Evolutionary conservation across 2,329 filamentous ascomycete species (phyloP).

Genomic region (Xylariaceae sp.): DNA sequence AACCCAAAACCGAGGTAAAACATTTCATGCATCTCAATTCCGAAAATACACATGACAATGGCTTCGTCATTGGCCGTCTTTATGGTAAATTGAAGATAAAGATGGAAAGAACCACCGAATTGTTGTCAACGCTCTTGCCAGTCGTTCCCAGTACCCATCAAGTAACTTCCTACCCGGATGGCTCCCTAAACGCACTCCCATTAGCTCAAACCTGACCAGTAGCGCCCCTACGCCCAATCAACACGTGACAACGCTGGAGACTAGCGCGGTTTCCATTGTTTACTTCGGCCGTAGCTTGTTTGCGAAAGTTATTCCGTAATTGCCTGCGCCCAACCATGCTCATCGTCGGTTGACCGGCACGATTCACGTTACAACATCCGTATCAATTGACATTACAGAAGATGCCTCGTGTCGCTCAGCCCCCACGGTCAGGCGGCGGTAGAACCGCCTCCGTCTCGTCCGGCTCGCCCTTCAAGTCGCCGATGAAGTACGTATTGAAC

Average conservation of each 20-base stretch:
- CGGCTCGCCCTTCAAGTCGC: slow-evolving; percentile 52
- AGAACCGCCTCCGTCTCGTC: slow-evolving; percentile 45
- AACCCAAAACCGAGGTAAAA: too few species aligned
- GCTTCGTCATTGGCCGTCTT: too few species aligned
- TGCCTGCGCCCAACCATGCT: slow-evolving; percentile 16
- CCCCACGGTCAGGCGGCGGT: slow-evolving; percentile 44
- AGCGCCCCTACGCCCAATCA: neutral
- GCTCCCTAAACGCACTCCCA: too few species aligned
- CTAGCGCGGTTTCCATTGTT: slow-evolving; percentile 16
- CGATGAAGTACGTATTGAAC: slow-evolving; percentile 46
- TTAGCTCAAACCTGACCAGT: too few species aligned
- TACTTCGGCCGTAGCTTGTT: neutral
- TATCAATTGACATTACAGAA: slow-evolving; percentile 5
- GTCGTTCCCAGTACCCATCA: too few species aligned
- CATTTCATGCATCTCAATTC: too few species aligned
- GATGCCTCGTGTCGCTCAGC: slow-evolving; percentile 57
- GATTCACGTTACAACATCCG: slow-evolving; percentile 17
- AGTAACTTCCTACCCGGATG: too few species aligned
- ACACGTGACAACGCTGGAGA: neutral
- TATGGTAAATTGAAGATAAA: too few species aligned
- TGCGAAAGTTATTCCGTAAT: neutral
- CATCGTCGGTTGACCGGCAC: slow-evolving; percentile 13
- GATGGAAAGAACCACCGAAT: too few species aligned
- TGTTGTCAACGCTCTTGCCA: too few species aligned
- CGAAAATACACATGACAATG: too few species aligned